Evolutionary conservation across 1,284 basidiomycete species (phyloP).

Genomic region (Marasmius sp.): DNA sequence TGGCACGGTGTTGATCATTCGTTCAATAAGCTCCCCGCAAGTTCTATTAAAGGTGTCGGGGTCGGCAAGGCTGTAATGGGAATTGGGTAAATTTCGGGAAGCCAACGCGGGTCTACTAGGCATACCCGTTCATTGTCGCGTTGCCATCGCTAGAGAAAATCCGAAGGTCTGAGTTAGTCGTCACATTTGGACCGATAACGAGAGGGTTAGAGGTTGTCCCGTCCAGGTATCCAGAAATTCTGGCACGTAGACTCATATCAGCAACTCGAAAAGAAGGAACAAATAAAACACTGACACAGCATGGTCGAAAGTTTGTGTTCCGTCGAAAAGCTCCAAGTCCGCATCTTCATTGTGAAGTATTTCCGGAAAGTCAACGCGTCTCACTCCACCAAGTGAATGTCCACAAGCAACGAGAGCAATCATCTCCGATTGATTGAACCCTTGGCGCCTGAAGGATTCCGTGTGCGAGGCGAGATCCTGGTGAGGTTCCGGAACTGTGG

Average conservation of each 20-base stretch:
- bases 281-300: conserved; percentile 17
- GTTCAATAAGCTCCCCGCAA: conserved; percentile 18
- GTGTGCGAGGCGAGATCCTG: conserved; percentile 24
- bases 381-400: conserved; percentile 32
- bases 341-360: conserved; percentile 16
- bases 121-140: conserved; percentile 8
- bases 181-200: conserved; percentile 8
- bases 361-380: conserved; percentile 28
- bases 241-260: neutral
- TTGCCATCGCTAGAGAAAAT: conserved; percentile 13
- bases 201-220: conserved; percentile 7
- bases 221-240: conserved; percentile 8
- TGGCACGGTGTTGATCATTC: conserved; percentile 27
- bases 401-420: conserved; percentile 33
- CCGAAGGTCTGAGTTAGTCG: conserved; percentile 7
- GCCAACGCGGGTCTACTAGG: too few relatives aligned
- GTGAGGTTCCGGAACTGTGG: conserved; percentile 29
- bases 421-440: conserved; percentile 30
- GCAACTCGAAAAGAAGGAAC: neutral
- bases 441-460: conserved; percentile 24
- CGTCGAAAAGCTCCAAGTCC: conserved; percentile 15
- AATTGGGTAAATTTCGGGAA: neutral
- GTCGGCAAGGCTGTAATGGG: neutral
- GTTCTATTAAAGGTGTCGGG: conserved; percentile 6
- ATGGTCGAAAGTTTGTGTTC: conserved; percentile 24